These are phyloP conservation scores for Auxenochlorella pyrenoidosa DNA, from an alignment of 139 green algal genomes.

Conservation along the genomic window DNA sequence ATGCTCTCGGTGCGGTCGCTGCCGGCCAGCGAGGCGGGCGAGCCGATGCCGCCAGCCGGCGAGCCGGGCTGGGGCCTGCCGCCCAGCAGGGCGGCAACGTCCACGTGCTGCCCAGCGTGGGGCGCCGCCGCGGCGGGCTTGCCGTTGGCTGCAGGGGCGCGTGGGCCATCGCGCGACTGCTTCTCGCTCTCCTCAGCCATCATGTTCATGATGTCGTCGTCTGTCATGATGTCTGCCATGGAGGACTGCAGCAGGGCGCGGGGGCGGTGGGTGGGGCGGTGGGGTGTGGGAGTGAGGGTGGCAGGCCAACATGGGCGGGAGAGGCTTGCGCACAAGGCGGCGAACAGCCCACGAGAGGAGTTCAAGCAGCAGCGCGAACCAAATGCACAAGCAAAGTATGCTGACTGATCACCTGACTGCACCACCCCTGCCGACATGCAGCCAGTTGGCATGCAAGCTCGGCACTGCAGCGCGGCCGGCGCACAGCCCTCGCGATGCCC, in stretches of 20 bases:
- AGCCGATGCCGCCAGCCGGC: neutral
- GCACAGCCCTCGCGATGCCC: too few species aligned
- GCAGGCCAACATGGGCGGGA: too few species aligned
- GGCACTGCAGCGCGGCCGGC: too few species aligned
- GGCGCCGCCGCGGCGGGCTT: neutral
- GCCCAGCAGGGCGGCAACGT: constrained; percentile 40
- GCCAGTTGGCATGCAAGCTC: neutral
- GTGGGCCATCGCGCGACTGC: neutral
- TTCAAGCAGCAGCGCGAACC: too few species aligned
- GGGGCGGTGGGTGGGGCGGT: too few species aligned
- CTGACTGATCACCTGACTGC: too few species aligned
- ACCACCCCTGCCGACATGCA: too few species aligned
- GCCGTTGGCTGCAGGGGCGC: neutral
- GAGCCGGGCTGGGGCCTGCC: constrained; percentile 15
- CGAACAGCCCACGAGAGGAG: too few species aligned
- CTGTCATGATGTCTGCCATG: constrained; percentile 23
- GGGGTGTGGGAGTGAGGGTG: too few species aligned
- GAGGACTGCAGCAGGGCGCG: neutral
- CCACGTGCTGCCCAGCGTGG: constrained; percentile 36
- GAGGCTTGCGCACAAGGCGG: too few species aligned
- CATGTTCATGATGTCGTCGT: constrained; percentile 26
- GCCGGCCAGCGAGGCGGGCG: neutral
- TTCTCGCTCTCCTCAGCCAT: constrained; percentile 12
- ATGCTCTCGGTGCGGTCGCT: constrained; percentile 14
- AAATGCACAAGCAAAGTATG: too few species aligned